Conservation (phyloP, 2,329 filamentous ascomycete species). For the Clonostachys byssicola region DNA sequence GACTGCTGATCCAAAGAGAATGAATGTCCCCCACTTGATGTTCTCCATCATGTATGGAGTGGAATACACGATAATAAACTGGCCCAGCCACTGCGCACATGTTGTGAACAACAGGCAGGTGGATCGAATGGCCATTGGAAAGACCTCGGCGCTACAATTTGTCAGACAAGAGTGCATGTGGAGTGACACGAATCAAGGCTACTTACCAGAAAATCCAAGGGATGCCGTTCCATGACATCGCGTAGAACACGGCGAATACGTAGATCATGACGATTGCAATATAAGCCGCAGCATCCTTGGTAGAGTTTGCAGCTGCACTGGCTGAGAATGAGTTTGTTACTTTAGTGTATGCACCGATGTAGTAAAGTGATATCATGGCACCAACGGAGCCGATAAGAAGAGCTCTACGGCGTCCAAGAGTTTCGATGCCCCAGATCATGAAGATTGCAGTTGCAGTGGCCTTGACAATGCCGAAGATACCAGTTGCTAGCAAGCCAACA, state of each 20-base stretch:
- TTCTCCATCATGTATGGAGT: slow-evolving; percentile 45
- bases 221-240: slow-evolving; percentile 4
- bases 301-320: slow-evolving; percentile 4
- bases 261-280: slow-evolving; percentile 8
- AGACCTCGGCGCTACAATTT: too few relatives aligned
- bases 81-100: slow-evolving; percentile 45
- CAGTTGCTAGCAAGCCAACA: slow-evolving; percentile 56
- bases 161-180: background rate
- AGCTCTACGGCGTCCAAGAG: slow-evolving; percentile 5
- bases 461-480: slow-evolving; percentile 63
- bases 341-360: slow-evolving; percentile 6
- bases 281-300: slow-evolving; percentile 4
- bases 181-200: slow-evolving; percentile 4
- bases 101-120: too few relatives aligned
- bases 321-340: slow-evolving; percentile 6
- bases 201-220: slow-evolving; percentile 10
- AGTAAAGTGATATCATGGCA: slow-evolving; percentile 6
- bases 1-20: slow-evolving; percentile 35
- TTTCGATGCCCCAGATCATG: slow-evolving; percentile 7
- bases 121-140: too few relatives aligned
- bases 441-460: slow-evolving; percentile 4
- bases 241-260: slow-evolving; percentile 4
- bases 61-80: slow-evolving; percentile 50
- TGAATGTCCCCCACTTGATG: slow-evolving; percentile 50
- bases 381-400: slow-evolving; percentile 5